Evolutionary conservation across 108 stramenopile genomes (phyloP).

Genomic region (Cyclotella atomus): DNA sequence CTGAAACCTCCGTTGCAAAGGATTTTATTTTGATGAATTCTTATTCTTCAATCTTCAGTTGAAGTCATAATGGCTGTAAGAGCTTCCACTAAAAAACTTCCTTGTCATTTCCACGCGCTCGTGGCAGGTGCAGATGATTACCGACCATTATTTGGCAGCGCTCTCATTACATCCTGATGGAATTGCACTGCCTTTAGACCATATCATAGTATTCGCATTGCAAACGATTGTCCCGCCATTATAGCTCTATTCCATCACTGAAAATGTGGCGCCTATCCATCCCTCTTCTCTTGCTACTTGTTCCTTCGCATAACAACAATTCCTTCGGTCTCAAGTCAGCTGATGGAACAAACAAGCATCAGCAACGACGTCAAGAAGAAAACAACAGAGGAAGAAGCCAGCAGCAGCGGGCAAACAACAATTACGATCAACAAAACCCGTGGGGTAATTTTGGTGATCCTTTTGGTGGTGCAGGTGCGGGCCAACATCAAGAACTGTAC

Average conservation of each 20-base stretch:
- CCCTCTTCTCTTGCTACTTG: too few relatives aligned
- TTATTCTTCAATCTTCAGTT: too few relatives aligned
- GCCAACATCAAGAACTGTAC: constrained; percentile 54
- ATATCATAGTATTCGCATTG: too few relatives aligned
- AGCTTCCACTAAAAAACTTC: not conserved
- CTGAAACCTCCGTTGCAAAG: not conserved
- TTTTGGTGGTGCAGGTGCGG: not conserved
- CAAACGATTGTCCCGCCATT: too few relatives aligned
- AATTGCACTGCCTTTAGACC: too few relatives aligned
- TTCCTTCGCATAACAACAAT: not conserved
- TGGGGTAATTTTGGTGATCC: not conserved
- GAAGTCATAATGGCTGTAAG: not conserved
- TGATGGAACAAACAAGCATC: not conserved
- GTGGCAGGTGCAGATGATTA: too few relatives aligned
- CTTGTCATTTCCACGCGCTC: not conserved
- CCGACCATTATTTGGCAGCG: too few relatives aligned
- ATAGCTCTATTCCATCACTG: not conserved
- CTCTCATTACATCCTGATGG: too few relatives aligned
- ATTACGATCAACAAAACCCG: constrained; percentile 1
- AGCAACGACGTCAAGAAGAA: not conserved
- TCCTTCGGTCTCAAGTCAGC: not conserved
- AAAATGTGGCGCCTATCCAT: too few relatives aligned
- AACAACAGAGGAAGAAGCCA: not conserved
- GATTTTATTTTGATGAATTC: not conserved
- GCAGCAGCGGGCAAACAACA: not conserved